These are phyloP conservation scores for Mycena rosella DNA, from an alignment of 768 basidiomycete genomes.

Conservation along the genomic window DNA sequence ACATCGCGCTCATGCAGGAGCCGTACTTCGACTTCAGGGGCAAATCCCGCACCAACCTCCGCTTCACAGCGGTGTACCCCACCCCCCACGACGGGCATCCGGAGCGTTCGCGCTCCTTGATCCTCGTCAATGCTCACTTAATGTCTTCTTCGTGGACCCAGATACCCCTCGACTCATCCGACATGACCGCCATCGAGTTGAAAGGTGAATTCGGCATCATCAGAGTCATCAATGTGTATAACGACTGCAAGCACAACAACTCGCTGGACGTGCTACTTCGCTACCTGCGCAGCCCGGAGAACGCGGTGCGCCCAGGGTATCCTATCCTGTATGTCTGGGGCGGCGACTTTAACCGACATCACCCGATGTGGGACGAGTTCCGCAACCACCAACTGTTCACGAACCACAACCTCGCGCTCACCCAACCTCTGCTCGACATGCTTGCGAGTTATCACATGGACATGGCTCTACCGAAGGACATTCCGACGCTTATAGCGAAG, in stretches of 20 bases:
- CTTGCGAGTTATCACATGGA: constrained; percentile 43
- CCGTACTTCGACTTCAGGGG: constrained; percentile 42
- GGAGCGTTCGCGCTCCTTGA: constrained; percentile 7
- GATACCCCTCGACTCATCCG: constrained; percentile 11
- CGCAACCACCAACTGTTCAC: constrained; percentile 53
- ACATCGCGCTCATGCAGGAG: constrained; percentile 48
- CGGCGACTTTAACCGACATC: too few species aligned
- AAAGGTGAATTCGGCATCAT: constrained; percentile 27
- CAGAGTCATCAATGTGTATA: constrained; percentile 46
- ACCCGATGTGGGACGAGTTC: constrained; percentile 54
- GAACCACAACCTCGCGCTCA: constrained; percentile 29
- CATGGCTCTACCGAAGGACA: constrained; percentile 49
- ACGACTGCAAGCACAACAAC: constrained; percentile 31
- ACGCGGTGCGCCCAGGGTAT: not conserved
- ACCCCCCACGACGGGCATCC: constrained; percentile 19
- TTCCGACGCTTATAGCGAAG: constrained; percentile 49
- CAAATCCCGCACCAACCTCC: constrained; percentile 23
- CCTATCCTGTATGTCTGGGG: constrained; percentile 30
- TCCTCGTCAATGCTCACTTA: constrained; percentile 14
- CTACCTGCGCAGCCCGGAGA: constrained; percentile 7
- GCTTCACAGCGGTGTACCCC: constrained; percentile 45
- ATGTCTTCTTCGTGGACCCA: constrained; percentile 4
- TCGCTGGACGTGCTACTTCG: constrained; percentile 1
- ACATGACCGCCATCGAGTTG: constrained; percentile 44
- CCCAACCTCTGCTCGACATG: too few species aligned